These are phyloP conservation scores for Aaosphaeria pasadenensis DNA, from an alignment of 2,329 filamentous ascomycete genomes.

Conservation along the genomic window DNA sequence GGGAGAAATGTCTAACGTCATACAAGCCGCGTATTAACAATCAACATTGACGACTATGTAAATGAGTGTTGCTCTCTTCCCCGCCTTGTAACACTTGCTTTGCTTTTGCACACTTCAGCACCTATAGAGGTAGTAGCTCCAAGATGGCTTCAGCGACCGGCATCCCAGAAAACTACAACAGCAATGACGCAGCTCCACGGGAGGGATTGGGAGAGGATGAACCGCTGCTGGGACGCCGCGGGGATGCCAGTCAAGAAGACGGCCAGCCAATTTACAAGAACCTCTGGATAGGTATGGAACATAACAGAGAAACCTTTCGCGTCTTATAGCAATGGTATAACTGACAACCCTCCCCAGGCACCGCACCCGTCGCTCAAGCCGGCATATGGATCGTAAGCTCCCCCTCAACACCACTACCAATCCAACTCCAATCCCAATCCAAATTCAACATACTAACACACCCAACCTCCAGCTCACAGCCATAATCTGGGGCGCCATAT, in stretches of 20 bases:
- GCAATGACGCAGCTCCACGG: slow-evolving; percentile 9
- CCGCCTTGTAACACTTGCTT: too few relatives aligned
- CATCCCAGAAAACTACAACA: slow-evolving; percentile 53
- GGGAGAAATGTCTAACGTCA: too few relatives aligned
- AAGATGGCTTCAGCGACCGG: slow-evolving; percentile 68
- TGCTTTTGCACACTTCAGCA: too few relatives aligned
- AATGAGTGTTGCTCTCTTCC: too few relatives aligned
- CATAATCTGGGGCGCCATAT: slow-evolving; percentile 75
- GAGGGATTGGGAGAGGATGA: slow-evolving; percentile 56
- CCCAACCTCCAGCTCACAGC: slow-evolving; percentile 55
- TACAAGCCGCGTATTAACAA: too few relatives aligned
- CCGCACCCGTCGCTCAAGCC: slow-evolving; percentile 74
- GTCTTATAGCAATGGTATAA: not conserved
- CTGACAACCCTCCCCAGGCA: slow-evolving; percentile 55
- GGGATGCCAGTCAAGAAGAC: slow-evolving; percentile 69
- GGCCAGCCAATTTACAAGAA: slow-evolving; percentile 66
- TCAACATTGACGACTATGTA: too few relatives aligned
- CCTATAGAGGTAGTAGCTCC: too few relatives aligned
- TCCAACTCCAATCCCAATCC: not conserved
- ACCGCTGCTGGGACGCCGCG: slow-evolving; percentile 67
- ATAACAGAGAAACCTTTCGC: too few relatives aligned
- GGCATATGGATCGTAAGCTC: slow-evolving; percentile 65
- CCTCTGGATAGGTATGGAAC: slow-evolving; percentile 65
- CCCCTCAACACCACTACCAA: slow-evolving; percentile 2
- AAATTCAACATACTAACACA: slow-evolving; percentile 8